Evolutionary conservation across 2,329 filamentous ascomycete genomes (phyloP).

Genomic region (Hypoxylon sp.): DNA sequence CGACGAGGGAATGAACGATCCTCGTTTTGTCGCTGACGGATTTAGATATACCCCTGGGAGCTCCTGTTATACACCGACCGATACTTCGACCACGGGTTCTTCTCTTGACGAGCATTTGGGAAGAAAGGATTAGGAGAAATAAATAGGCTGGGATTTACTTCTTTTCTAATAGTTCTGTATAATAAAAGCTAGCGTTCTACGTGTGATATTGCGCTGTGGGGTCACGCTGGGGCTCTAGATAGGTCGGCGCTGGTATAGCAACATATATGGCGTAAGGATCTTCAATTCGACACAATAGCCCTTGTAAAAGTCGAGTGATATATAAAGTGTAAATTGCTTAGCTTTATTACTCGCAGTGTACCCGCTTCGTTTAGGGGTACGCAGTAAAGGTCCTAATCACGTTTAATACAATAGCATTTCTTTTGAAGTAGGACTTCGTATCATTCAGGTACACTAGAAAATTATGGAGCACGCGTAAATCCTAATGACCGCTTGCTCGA

Average conservation of each 20-base stretch:
- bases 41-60: constrained; percentile 58
- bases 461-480: too few species aligned
- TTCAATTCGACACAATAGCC: too few species aligned
- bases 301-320: too few species aligned
- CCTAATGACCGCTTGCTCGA: too few species aligned
- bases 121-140: constrained; percentile 44
- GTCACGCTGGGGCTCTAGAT: constrained; percentile 19
- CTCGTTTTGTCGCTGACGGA: constrained; percentile 60
- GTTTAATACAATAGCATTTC: too few species aligned
- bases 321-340: too few species aligned
- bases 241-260: constrained; percentile 9
- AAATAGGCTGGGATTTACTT: neutral
- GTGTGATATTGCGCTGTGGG: neutral
- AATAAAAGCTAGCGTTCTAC: neutral
- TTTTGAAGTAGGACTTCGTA: too few species aligned
- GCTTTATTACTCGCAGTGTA: too few species aligned
- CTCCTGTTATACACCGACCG: constrained; percentile 49
- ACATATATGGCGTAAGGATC: too few species aligned
- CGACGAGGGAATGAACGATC: constrained; percentile 55
- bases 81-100: constrained; percentile 40
- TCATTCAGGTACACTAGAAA: too few species aligned
- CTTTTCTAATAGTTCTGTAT: constrained; percentile 12
- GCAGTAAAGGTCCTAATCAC: too few species aligned
- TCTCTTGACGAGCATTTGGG: constrained; percentile 51
- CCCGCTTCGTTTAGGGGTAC: too few species aligned